These are phyloP conservation scores for Boletus rubroflammeus DNA, from an alignment of 768 basidiomycete genomes.

Conservation along the genomic window DNA sequence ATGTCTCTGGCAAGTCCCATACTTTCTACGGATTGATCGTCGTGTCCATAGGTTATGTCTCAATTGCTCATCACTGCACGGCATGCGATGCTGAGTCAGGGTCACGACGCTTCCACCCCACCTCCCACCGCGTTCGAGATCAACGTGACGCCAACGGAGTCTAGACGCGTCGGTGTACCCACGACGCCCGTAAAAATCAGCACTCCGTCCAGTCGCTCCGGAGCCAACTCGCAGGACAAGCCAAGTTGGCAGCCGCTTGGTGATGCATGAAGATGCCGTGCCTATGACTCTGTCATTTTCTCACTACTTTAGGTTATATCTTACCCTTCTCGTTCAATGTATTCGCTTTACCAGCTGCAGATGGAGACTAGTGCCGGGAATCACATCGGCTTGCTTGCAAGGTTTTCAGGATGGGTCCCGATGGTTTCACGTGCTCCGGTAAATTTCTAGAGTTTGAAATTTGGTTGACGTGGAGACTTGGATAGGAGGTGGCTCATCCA, in stretches of 20 bases:
- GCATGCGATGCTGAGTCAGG: constrained; percentile 2
- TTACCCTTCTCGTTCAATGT: not conserved
- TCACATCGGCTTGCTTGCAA: too few species aligned
- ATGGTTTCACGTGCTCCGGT: too few species aligned
- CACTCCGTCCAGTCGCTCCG: not conserved
- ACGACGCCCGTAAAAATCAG: not conserved
- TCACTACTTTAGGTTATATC: not conserved
- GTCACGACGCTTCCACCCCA: not conserved
- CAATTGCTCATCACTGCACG: constrained; percentile 18
- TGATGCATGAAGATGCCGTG: not conserved
- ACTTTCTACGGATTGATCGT: not conserved
- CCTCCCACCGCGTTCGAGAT: not conserved
- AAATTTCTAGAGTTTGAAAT: not conserved
- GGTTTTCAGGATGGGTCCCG: too few species aligned
- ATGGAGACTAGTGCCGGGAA: too few species aligned
- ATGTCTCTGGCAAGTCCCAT: not conserved
- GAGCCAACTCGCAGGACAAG: not conserved
- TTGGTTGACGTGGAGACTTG: not conserved
- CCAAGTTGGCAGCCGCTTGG: too few species aligned
- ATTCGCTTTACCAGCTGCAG: too few species aligned
- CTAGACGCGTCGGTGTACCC: not conserved
- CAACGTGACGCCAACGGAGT: not conserved
- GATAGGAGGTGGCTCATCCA: not conserved
- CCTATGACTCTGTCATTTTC: too few species aligned
- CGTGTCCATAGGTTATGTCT: constrained; percentile 4